Conservation (phyloP, 192 early-diverging fungal genomes). For the Coemansia sp. region DNA sequence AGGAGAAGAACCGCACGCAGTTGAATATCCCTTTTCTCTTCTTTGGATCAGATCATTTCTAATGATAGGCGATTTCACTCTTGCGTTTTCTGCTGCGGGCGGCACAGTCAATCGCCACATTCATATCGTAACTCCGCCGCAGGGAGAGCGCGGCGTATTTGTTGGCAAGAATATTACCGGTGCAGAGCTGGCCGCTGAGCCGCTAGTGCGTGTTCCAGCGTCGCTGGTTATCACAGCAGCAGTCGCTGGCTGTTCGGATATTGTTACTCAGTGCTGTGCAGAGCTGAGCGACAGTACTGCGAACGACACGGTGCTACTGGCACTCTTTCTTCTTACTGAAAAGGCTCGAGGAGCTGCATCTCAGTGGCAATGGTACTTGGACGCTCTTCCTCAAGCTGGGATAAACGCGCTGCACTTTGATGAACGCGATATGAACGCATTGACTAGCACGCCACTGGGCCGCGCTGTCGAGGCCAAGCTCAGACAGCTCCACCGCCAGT, state of each 20-base stretch:
- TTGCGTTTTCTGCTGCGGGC: slow-evolving; percentile 8
- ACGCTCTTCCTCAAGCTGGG: slow-evolving; percentile 16
- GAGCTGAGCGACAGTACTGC: neutral
- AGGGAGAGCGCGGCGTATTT: slow-evolving; percentile 25
- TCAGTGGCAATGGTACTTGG: slow-evolving; percentile 28
- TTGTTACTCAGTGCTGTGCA: slow-evolving; percentile 18
- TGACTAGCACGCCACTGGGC: slow-evolving; percentile 24
- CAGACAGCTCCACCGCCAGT: slow-evolving; percentile 22
- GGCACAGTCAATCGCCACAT: slow-evolving; percentile 4
- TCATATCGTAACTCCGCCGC: slow-evolving; percentile 1
- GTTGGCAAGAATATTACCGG: neutral
- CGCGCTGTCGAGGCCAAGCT: slow-evolving; percentile 25
- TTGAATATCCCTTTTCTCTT: neutral
- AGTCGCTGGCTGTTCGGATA: slow-evolving; percentile 12
- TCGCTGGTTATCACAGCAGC: slow-evolving; percentile 23
- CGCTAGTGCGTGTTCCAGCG: slow-evolving; percentile 17
- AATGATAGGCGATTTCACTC: neutral
- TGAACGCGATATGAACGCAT: slow-evolving; percentile 5
- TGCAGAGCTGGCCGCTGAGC: neutral
- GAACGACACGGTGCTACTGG: slow-evolving; percentile 11
- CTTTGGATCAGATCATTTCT: slow-evolving; percentile 2
- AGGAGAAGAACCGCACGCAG: neutral
- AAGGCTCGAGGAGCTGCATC: slow-evolving; percentile 18
- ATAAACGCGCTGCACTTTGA: slow-evolving; percentile 19
- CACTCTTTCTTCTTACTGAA: slow-evolving; percentile 35